Base-by-base conservation (phyloP, 179 eudicot genomes). In the Gypsophila paniculata region DNA sequence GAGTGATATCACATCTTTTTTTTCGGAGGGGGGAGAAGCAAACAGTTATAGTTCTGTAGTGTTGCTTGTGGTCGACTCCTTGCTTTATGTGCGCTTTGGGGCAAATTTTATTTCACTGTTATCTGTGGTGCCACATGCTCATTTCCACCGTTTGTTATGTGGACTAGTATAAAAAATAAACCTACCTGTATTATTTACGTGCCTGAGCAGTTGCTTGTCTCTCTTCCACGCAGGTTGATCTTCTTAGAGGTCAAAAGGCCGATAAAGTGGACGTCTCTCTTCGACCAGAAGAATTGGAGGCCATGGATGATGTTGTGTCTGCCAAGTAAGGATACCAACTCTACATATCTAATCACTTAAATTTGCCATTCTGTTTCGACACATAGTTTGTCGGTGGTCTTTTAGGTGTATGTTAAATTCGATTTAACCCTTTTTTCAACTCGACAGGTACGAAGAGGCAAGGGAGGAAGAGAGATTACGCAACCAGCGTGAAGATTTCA, bases 381-480 rank as follows among this genome's bases (percentile, higher is more conserved):
- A 15, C 52, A 0, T 46, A 10, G 14, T 46, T 39, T 39, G 44
- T 6, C 10, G 42, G 58, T 42, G 46, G 5, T 42, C 46, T 42
- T 42, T 29, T 42, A 42, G 11, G 11, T 61, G 15, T 21, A 3
- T 26, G 14, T 46, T 22, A 14, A 11, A 23, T 48, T 0, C 11
- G 51, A 44, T 49, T 53, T 21, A 26, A 8, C 55, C 11, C 19
- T 48, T 29, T 13, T 4, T 8, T 19, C 18, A 25, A 23, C 8
- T 49, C 11, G 23, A 21, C 76, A 91, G 97, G 77, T 91, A 91
- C n/a, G 97, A 89, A 80, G 96, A 91, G 79, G 97, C 97, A 22
- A 84, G 97, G 77, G 97, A 91, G 77, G 97, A 88, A 82, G 96
- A 90, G 82, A 91, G 89, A 72, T 67, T 81, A 60, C 90, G 89